phyloP scores from a whole-genome alignment of 2,329 filamentous ascomycete genomes.

The Teratosphaeria pseudoeucalypti region DNA sequence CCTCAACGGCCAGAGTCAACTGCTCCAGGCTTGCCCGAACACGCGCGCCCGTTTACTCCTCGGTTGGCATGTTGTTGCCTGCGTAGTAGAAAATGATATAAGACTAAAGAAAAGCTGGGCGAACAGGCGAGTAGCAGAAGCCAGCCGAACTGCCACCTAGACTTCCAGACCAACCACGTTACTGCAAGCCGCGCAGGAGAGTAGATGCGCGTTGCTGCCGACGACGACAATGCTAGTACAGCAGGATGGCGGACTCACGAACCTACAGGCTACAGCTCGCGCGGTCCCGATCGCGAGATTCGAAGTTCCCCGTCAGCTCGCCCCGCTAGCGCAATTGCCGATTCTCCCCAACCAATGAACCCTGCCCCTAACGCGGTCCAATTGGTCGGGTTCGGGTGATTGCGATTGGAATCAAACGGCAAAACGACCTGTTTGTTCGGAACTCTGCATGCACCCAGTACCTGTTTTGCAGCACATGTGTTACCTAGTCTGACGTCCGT shows the following conservation, averaged over 20 bases:
- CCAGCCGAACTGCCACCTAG: neutral
- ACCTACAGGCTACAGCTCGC: neutral
- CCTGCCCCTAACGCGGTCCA: neutral
- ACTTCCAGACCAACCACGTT: neutral
- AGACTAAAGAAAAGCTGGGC: neutral
- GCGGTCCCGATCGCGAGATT: neutral
- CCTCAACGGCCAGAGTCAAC: neutral
- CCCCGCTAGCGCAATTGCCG: neutral
- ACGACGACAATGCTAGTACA: neutral
- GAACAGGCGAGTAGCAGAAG: neutral
- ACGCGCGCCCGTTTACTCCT: neutral
- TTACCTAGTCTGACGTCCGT: neutral
- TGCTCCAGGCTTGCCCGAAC: neutral
- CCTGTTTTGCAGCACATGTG: neutral
- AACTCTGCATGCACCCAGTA: neutral
- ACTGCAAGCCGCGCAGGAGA: neutral
- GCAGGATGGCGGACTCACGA: neutral
- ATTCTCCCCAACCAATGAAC: neutral
- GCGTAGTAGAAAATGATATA: neutral
- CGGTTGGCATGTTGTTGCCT: neutral
- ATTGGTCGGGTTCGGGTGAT: neutral
- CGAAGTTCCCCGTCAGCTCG: neutral
- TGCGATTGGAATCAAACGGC: neutral
- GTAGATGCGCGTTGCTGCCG: neutral
- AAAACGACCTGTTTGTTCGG: neutral